Evolutionary conservation across 1,284 basidiomycete genomes (phyloP).

Genomic region (Tranzscheliella williamsii): DNA sequence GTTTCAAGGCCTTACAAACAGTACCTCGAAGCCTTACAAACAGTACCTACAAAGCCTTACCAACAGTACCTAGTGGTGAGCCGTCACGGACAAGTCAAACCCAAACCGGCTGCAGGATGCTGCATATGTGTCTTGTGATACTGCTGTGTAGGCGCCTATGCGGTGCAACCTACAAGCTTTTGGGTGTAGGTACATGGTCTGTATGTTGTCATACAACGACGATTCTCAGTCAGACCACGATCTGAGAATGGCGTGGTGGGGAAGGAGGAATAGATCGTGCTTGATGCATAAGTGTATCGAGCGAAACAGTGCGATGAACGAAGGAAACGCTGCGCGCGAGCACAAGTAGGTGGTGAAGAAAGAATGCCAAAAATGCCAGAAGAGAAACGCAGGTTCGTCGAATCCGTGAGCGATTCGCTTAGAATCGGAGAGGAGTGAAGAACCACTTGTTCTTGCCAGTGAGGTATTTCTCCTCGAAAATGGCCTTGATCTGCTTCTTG

Average conservation of each 20-base stretch:
- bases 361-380: background rate
- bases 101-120: too few species aligned
- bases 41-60: too few species aligned
- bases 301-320: background rate
- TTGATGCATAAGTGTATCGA: background rate
- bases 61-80: too few species aligned
- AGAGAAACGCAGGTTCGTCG: background rate
- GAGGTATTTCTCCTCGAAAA: conserved; percentile 61
- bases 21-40: too few species aligned
- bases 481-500: conserved; percentile 59
- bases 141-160: background rate
- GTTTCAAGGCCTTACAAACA: too few species aligned
- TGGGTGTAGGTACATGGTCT: background rate
- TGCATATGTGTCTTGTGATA: background rate
- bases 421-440: conserved; percentile 60
- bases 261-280: background rate
- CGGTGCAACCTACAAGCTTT: background rate
- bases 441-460: conserved; percentile 62
- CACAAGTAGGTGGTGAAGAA: too few species aligned
- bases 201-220: conserved; percentile 1
- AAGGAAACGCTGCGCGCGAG: too few species aligned
- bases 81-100: too few species aligned
- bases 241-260: background rate
- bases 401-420: conserved; percentile 6
- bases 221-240: background rate